Base-by-base conservation (phyloP, 2,329 filamentous ascomycete genomes). In the Microthyrium microscopicum region DNA sequence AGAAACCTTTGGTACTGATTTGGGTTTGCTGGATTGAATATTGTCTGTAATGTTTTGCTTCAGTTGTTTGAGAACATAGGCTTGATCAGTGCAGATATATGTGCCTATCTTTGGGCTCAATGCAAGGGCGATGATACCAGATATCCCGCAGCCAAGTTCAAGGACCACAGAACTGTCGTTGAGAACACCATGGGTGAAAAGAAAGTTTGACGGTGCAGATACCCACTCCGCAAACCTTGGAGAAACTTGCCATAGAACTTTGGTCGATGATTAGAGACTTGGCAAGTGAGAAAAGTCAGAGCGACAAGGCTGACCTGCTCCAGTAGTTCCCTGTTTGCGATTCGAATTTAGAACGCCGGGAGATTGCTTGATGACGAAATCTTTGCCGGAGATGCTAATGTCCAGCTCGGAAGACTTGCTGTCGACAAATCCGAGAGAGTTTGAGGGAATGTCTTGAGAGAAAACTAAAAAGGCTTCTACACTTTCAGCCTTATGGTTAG, bases 211-310 rank as follows among this genome's bases (percentile, higher is more conserved):
- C 2, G 65, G 53, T 3, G 66, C 64, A 21, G 73, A 63, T 29
- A 95, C 66, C 83, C 83, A 95, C 42, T 71, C 61, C 16, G 85
- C 81, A 48, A 95, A 74, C 28, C 73, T 61, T 6, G 85, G 83
- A 0, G 83, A 87, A 43, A 93, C 77, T 54, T 80, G 84, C 89
- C 89, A 98, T 6, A 95, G 62, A 13, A 93, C 84, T 78, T 37
- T 25, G 22, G 22, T 25, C 22, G 8, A 8, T 25, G 22, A 13
- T 25, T 8, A 13, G 22, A 8, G 13, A 25, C 8, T 25, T 25
- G 22, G 8, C 13, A 25, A 8, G 22, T 13, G 8, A 8, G 22
- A 13, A 15, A 16, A 29, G 27, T 8, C 8, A 22, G n/a, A n/a
- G n/a, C n/a, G n/a, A n/a, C n/a, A n/a, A 25, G 40, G 37, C 39